A percentile compares a stretch with the other conserved stretches of the same genome.
These are phyloP conservation scores for Conringia planisiliqua DNA, from an alignment of 345 rosid genomes.

Conservation along the genomic window DNA sequence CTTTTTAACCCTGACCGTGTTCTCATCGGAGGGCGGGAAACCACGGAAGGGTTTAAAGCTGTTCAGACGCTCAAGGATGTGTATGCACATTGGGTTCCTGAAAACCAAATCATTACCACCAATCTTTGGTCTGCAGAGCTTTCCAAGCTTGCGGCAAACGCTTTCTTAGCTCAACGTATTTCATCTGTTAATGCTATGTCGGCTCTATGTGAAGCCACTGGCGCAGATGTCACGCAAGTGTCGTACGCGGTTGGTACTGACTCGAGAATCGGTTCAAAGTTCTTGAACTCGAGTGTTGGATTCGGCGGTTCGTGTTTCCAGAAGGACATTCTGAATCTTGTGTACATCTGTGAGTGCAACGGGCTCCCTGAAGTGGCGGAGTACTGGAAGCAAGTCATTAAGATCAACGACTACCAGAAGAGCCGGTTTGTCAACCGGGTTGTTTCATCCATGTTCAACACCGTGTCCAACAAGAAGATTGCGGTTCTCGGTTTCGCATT, in stretches of 20 bases:
- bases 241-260: slow-evolving; percentile 71
- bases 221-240: slow-evolving; percentile 71
- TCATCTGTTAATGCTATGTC: slow-evolving; percentile 90
- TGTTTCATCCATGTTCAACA: slow-evolving; percentile 83
- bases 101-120: slow-evolving; percentile 56
- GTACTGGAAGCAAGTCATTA: slow-evolving; percentile 82
- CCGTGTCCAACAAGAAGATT: slow-evolving; percentile 68
- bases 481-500: slow-evolving; percentile 81
- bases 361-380: slow-evolving; percentile 72
- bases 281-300: slow-evolving; percentile 79
- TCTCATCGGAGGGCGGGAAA: slow-evolving; percentile 82
- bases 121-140: slow-evolving; percentile 95
- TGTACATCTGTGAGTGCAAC: slow-evolving; percentile 77
- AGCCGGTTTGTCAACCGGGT: slow-evolving; percentile 64
- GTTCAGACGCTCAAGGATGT: slow-evolving; percentile 62
- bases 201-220: slow-evolving; percentile 81
- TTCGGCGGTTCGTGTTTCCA: slow-evolving; percentile 91
- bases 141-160: slow-evolving; percentile 82
- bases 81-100: slow-evolving; percentile 86
- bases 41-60: slow-evolving; percentile 62
- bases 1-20: slow-evolving; percentile 71
- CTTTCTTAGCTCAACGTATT: slow-evolving; percentile 82
- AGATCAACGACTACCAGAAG: slow-evolving; percentile 80
- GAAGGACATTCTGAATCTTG: slow-evolving; percentile 72
- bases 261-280: slow-evolving; percentile 71